Base-by-base conservation (phyloP, 495 filamentous ascomycete genomes). In the Trichodelitschia bisporula region DNA sequence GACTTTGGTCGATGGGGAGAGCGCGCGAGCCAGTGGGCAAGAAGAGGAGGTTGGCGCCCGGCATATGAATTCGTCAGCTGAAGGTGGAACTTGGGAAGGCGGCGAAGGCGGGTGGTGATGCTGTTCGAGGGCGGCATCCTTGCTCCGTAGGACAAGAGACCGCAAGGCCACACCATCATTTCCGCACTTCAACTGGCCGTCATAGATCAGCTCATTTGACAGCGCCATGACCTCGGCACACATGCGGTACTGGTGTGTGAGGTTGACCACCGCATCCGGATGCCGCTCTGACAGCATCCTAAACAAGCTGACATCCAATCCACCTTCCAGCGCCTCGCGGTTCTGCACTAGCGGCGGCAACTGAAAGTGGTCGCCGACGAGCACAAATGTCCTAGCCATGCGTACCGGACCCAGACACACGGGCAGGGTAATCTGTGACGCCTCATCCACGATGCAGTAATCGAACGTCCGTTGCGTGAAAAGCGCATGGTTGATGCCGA, bases 181-280 rank as follows among this genome's bases (percentile, higher is more conserved):
- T 4, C 86, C 86, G 42, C 86, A 97, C 46, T 86, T 89, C 5
- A 97, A 62, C 3, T 69, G 62, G 10, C 83, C 82, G 13, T 70
- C 60, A 50, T 97, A 97, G 45, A 97, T 92, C 17, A 97, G 67
- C 4, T 64, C 76, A 53, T 93, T 95, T 32, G 77, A 82, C 15
- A 97, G 63, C 9, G 68, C 61, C 86, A 95, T 95, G 31, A 97
- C 74, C 18, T 95, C 84, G 28, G 82, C 72, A 42, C 77, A 89
- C 86, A 97, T 97, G 40, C 86, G 79, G 42, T 97, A 97, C 46
- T 97, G 86, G 40, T 90, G 79, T 41, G 83, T 80, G 1, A 97
- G 67, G 37, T 73, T 83, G 38, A 83, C 75, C 8, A 95, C 80
- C 1, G 80, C 78, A 15, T 63, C 47, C 0, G 86, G 86, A 38